Base-by-base conservation (phyloP, 108 stramenopile species). In the Conticribra weissflogii region DNA sequence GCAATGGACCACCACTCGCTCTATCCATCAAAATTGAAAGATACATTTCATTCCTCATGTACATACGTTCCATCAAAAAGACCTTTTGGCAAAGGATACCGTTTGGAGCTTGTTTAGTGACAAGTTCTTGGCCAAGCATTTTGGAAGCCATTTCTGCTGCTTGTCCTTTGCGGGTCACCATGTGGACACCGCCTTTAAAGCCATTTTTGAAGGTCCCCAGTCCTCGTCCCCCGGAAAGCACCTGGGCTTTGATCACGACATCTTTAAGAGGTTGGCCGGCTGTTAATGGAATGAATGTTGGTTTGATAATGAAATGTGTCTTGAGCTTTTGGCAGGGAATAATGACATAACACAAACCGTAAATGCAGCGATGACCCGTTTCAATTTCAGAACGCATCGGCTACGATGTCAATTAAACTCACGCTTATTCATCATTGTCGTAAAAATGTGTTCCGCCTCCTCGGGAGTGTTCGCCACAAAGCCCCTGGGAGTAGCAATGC, bases 101-200 rank as follows among this genome's bases (percentile, higher is more conserved):
- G 47, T 71, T 58, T 2, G 78, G 79, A 1, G 78, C 66, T 81
- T 95, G 94, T 75, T 95, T 95, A 30, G 94, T 95, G 46, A 95
- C 84, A 24, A 95, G 82, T 59, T 75, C 74, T 48, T 90, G 82
- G 7, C 92, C 92, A 23, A 95, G 75, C 94, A 95, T 95, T 46
- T 86, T 70, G n/a, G 72, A 64, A n/a, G 94, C 90, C 12, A 81
- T 63, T 22, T 90, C 62, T 15, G 50, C 57, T 7, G 86, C 94
- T 24, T 96, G 81, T 0, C 57, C 72, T 8, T 84, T 69, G 21
- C 56, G 78, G 24, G 76, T 72, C 59, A 90, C 72, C 81, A 96
- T 83, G 65, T 94, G 93, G 7, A 96, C 95, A 5, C 95, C 95
- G 50, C 95, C 93, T 71, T 93, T 48, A 74, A 94, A 90, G 21